These are phyloP conservation scores for Mycena vulgaris DNA, from an alignment of 768 basidiomycete species.

Conservation along the genomic window DNA sequence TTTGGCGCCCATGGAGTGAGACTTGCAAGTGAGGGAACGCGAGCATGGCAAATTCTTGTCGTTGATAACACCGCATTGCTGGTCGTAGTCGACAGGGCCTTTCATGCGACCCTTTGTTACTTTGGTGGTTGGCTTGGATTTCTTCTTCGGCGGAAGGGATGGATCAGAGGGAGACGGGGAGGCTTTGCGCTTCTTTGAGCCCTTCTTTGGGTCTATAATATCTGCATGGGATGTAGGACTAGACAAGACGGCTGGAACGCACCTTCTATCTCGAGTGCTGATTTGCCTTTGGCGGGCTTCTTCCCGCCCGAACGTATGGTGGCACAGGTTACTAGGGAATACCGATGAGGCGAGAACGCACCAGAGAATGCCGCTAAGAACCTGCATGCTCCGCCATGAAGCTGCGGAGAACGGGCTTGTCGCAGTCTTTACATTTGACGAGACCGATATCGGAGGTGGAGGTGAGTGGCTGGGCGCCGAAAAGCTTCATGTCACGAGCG, in stretches of 20 bases:
- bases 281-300: slow-evolving; percentile 72
- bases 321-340: slow-evolving; percentile 69
- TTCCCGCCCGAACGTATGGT: slow-evolving; percentile 67
- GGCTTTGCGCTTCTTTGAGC: slow-evolving; percentile 84
- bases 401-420: slow-evolving; percentile 84
- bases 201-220: slow-evolving; percentile 58
- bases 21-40: slow-evolving; percentile 97
- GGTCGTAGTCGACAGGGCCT: slow-evolving; percentile 91
- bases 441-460: slow-evolving; percentile 73
- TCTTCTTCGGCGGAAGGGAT: slow-evolving; percentile 81
- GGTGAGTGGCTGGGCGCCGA: slow-evolving; percentile 82
- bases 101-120: slow-evolving; percentile 85
- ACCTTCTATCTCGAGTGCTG: slow-evolving; percentile 62
- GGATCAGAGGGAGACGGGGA: slow-evolving; percentile 81
- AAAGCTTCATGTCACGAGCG: slow-evolving; percentile 90
- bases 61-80: slow-evolving; percentile 97
- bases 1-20: slow-evolving; percentile 97
- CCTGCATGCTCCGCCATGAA: slow-evolving; percentile 84
- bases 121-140: slow-evolving; percentile 77
- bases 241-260: slow-evolving; percentile 36
- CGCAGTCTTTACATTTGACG: slow-evolving; percentile 86
- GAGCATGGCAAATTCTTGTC: slow-evolving; percentile 95
- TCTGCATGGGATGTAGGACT: slow-evolving; percentile 27
- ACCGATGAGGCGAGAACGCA: slow-evolving; percentile 8
- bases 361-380: slow-evolving; percentile 50